These are phyloP conservation scores for Fusarium sp. DNA, from an alignment of 2,329 filamentous ascomycete species.

Conservation along the genomic window DNA sequence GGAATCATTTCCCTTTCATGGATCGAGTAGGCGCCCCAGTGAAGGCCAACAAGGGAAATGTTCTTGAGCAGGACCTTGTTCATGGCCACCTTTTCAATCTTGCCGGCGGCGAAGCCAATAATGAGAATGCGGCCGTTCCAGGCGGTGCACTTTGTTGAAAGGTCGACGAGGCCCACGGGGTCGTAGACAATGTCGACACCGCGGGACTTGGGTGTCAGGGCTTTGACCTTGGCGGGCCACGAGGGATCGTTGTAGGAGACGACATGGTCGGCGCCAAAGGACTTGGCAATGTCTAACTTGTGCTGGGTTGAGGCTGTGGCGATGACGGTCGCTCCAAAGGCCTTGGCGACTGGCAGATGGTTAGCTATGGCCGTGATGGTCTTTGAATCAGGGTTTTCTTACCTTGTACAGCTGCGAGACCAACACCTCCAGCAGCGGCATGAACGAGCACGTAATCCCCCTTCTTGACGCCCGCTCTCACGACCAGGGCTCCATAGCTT, in stretches of 20 bases:
- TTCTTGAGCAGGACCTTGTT: conserved; percentile 96
- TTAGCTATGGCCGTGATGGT: background rate
- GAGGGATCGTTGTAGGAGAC: conserved; percentile 78
- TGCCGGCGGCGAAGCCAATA: conserved; percentile 81
- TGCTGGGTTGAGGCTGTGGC: conserved; percentile 86
- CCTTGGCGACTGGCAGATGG: conserved; percentile 77
- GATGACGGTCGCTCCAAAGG: conserved; percentile 90
- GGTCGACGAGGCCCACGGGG: conserved; percentile 89
- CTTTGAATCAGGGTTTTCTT: conserved; percentile 10
- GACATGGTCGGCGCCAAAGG: conserved; percentile 87
- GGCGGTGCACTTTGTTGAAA: conserved; percentile 88
- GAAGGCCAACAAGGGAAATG: conserved; percentile 87
- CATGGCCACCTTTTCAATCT: conserved; percentile 91
- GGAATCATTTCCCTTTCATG: conserved; percentile 78
- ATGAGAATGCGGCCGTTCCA: conserved; percentile 93
- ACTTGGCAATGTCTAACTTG: conserved; percentile 82
- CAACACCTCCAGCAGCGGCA: conserved; percentile 92
- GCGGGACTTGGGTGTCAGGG: conserved; percentile 76
- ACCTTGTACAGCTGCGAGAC: conserved; percentile 88
- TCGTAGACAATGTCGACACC: conserved; percentile 96
- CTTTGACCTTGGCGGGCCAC: conserved; percentile 79
- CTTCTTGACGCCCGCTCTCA: conserved; percentile 78
- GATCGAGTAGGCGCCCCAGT: conserved; percentile 88
- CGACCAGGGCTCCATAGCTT: conserved; percentile 85
- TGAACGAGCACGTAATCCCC: conserved; percentile 93